Evolutionary conservation across 1,284 basidiomycete genomes (phyloP).

Genomic region (Takashimella koratensis): DNA sequence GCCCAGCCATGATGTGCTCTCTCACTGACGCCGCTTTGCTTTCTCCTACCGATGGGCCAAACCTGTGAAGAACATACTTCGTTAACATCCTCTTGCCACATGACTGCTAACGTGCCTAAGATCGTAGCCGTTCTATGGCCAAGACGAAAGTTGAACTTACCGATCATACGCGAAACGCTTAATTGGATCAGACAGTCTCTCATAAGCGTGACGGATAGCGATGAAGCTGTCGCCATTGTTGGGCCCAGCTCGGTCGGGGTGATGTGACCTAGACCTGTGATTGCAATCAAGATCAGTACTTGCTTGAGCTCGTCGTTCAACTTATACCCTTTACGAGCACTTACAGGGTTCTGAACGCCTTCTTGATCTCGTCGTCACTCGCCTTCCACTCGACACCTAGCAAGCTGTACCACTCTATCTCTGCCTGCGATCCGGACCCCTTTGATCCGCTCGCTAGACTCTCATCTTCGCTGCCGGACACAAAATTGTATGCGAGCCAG

Average conservation of each 20-base stretch:
- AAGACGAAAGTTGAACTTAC: conserved; percentile 53
- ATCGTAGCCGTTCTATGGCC: conserved; percentile 3
- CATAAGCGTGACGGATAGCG: conserved; percentile 67
- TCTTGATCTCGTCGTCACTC: conserved; percentile 63
- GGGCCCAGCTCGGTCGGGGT: conserved; percentile 70
- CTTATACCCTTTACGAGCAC: conserved; percentile 1
- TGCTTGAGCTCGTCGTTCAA: not conserved
- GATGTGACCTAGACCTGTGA: conserved; percentile 59
- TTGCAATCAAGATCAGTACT: not conserved
- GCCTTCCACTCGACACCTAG: conserved; percentile 62
- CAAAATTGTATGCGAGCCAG: conserved; percentile 65
- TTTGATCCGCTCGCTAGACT: no score
- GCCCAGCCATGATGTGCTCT: conserved; percentile 68
- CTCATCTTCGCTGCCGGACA: conserved; percentile 56
- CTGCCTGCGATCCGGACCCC: no score
- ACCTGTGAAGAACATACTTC: not conserved
- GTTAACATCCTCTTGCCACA: no score
- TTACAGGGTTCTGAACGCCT: conserved; percentile 65
- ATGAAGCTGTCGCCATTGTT: conserved; percentile 57
- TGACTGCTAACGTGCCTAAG: no score
- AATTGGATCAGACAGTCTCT: conserved; percentile 71
- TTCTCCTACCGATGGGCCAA: conserved; percentile 32
- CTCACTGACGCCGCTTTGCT: conserved; percentile 4
- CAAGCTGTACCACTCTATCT: conserved; percentile 66
- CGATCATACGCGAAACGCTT: conserved; percentile 79